Conservation (phyloP, 1,284 basidiomycete species). For the Cryptococcus sp. region DNA sequence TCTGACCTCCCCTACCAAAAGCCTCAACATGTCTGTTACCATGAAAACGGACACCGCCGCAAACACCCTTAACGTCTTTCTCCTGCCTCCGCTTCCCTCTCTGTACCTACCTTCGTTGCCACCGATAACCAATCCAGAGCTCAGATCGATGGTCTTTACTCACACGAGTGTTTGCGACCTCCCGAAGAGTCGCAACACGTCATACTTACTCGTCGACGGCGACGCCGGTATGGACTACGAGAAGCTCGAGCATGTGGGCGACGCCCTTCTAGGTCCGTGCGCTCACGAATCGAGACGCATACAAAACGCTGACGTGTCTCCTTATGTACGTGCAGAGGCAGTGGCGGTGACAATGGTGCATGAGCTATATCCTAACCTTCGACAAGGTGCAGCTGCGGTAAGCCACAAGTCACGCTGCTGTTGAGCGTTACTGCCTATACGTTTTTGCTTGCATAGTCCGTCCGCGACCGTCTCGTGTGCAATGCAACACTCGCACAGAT, state of each 20-base stretch:
- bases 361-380: slow-evolving; percentile 33
- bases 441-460: slow-evolving; percentile 20
- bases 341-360: slow-evolving; percentile 26
- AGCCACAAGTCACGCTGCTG: background rate
- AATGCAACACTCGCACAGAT: slow-evolving; percentile 40
- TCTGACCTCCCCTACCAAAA: background rate
- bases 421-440: background rate
- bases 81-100: slow-evolving; percentile 19
- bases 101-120: slow-evolving; percentile 34
- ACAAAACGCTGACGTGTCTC: too few relatives aligned
- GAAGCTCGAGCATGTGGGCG: slow-evolving; percentile 49
- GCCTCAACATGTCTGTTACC: background rate
- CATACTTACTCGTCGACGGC: slow-evolving; percentile 9
- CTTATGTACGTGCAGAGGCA: slow-evolving; percentile 1
- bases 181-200: slow-evolving; percentile 10
- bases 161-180: slow-evolving; percentile 22
- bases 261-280: slow-evolving; percentile 34
- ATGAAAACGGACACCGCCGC: background rate
- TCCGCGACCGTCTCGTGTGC: slow-evolving; percentile 33
- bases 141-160: slow-evolving; percentile 27
- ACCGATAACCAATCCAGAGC: slow-evolving; percentile 25
- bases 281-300: background rate
- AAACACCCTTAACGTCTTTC: background rate
- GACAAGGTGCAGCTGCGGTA: slow-evolving; percentile 32
- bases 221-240: slow-evolving; percentile 36